Base-by-base conservation (phyloP, 2,329 filamentous ascomycete species). In the Diaporthe aspalathi region DNA sequence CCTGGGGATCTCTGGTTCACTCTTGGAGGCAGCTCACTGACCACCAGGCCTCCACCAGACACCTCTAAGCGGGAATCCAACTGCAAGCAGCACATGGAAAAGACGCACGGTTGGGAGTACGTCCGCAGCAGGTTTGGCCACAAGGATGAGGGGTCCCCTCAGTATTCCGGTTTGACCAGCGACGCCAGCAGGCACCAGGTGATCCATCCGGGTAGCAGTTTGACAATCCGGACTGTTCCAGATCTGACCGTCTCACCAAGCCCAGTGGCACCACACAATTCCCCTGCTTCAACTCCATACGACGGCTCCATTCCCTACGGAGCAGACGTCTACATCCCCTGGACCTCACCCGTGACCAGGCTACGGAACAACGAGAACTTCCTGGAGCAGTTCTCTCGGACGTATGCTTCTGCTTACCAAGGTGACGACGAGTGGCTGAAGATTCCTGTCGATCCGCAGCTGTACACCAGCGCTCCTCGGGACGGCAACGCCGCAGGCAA, bases 51-150 rank as follows among this genome's bases (percentile, higher is more conserved):
- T 20, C 12, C 14, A 14, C n/a, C 29, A 65, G 60, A 94, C 82
- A 86, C 87, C 54, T 93, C 92, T 38, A 94, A 94, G 83, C 88
- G 93, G 71, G 90, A 94, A 81, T 93, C 90, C 74, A 95, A 95
- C 80, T 93, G 91, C 86, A 94, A 94, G 81, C 92, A 94, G 78
- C 93, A 95, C 80, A 94, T 94, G 92, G 92, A 94, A 83, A 94
- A 94, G 80, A 88, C 91, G 1, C 93, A 95, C 77, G 87, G 88
- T 68, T 94, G 91, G 88, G 81, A 84, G 22, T 95, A 95, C 76
- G 84, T 92, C 73, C 90, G 92, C 70, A 92, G 91, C 50, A 94
- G 94, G 83, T 90, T 35, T 17, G 68, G 22, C 7, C 65, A 49
- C n/a, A 67, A 63, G 17, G 71, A 70, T 16, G 71, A 72, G 27